These are phyloP conservation scores for Endothia cerciana DNA, from an alignment of 2,329 filamentous ascomycete species.

Conservation along the genomic window DNA sequence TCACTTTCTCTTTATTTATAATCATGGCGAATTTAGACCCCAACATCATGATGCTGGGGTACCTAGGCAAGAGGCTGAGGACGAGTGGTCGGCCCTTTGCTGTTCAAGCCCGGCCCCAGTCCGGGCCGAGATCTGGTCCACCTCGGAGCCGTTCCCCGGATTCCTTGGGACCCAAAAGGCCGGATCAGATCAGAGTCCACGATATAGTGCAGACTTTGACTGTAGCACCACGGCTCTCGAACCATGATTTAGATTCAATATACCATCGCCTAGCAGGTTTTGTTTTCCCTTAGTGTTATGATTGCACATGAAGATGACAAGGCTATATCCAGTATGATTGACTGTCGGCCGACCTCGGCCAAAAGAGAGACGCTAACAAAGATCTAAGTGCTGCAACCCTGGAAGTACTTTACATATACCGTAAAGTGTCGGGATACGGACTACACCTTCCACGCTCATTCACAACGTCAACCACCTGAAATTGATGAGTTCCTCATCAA, in stretches of 20 bases:
- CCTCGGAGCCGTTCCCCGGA: neutral
- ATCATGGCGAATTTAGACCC: neutral
- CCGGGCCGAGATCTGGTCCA: constrained; percentile 4
- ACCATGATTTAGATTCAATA: neutral
- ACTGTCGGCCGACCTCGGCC: constrained; percentile 27
- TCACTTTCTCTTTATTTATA: neutral
- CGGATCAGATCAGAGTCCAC: neutral
- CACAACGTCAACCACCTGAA: neutral
- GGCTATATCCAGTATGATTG: neutral
- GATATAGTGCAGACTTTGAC: neutral
- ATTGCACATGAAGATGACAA: neutral
- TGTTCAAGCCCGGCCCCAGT: neutral
- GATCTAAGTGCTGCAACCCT: neutral
- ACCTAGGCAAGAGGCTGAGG: no score
- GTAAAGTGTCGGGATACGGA: constrained; percentile 18
- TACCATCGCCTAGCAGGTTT: neutral
- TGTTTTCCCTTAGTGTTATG: neutral
- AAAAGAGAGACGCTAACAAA: constrained; percentile 15
- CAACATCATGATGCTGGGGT: neutral
- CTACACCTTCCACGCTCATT: neutral
- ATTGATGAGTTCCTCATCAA: neutral
- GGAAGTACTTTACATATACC: constrained; percentile 17
- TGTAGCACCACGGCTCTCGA: neutral
- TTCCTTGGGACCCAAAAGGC: neutral
- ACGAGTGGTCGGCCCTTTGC: neutral